Evolutionary conservation across 495 filamentous ascomycete species (phyloP).

Genomic region (Lentithecium fluviatile): DNA sequence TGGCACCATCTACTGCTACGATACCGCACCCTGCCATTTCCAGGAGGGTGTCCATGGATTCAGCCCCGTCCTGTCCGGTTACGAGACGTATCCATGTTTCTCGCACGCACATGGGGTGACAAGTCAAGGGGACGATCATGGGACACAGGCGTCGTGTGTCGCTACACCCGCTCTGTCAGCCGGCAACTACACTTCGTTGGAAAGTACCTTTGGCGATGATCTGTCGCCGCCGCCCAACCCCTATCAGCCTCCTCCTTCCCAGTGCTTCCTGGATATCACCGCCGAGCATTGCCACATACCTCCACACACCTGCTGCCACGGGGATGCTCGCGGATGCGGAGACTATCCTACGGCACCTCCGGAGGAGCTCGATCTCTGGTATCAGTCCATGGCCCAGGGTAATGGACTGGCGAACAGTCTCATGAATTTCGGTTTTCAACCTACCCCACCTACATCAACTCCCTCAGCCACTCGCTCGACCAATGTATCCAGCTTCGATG

Average conservation of each 20-base stretch:
- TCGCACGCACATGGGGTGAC: constrained; percentile 1
- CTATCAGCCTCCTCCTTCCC: not conserved
- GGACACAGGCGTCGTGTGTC: constrained; percentile 6
- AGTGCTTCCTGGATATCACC: constrained; percentile 17
- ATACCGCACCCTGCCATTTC: constrained; percentile 26
- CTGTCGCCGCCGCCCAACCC: constrained; percentile 1
- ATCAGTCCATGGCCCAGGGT: constrained; percentile 1
- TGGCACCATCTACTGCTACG: constrained; percentile 27
- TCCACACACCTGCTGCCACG: constrained; percentile 26
- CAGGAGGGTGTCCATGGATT: constrained; percentile 14
- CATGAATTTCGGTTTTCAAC: constrained; percentile 13
- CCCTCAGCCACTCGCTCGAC: not conserved
- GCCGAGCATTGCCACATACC: constrained; percentile 27
- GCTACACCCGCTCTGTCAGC: constrained; percentile 23
- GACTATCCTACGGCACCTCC: constrained; percentile 1
- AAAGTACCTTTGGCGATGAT: constrained; percentile 6
- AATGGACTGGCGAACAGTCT: constrained; percentile 10
- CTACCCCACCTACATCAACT: not conserved
- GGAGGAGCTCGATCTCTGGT: constrained; percentile 14
- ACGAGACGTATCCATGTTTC: constrained; percentile 17
- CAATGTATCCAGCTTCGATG: not conserved
- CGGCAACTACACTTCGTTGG: constrained; percentile 17
- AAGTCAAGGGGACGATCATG: constrained; percentile 7
- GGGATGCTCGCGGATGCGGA: not conserved
- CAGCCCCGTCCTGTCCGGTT: constrained; percentile 6